phyloP scores from a whole-genome alignment of 352 stramenopile species.

The Phytophthora pseudosyringae region DNA sequence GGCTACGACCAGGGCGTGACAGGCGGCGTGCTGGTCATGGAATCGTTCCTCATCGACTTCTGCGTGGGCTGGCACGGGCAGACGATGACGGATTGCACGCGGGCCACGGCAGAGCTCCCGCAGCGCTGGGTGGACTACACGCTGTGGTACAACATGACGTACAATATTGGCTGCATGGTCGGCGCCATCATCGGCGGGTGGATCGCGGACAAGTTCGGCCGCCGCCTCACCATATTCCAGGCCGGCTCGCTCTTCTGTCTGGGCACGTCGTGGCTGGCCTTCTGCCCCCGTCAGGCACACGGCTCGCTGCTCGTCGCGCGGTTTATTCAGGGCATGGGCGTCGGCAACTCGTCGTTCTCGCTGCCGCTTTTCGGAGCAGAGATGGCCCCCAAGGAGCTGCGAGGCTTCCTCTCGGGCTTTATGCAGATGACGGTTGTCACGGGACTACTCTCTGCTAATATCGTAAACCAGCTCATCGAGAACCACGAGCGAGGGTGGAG shows the following conservation, averaged over 20 bases:
- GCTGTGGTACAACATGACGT: conserved; percentile 62
- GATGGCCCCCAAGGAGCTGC: conserved; percentile 67
- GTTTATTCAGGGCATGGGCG: conserved; percentile 51
- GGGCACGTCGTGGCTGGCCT: conserved; percentile 47
- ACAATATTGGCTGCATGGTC: conserved; percentile 60
- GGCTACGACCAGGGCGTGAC: conserved; percentile 50
- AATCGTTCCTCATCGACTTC: conserved; percentile 59
- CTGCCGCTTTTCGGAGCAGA: conserved; percentile 61
- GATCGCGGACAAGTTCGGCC: conserved; percentile 51
- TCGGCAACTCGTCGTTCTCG: conserved; percentile 63
- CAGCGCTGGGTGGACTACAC: conserved; percentile 58
- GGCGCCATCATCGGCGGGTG: conserved; percentile 44
- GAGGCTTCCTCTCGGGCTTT: conserved; percentile 64
- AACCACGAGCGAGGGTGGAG: conserved; percentile 45
- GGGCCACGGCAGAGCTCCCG: conserved; percentile 34
- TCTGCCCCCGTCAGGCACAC: conserved; percentile 41
- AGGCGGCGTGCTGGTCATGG: conserved; percentile 47
- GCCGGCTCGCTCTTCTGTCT: conserved; percentile 49
- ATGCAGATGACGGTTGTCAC: conserved; percentile 72
- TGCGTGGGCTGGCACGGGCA: conserved; percentile 51
- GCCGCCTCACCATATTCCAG: conserved; percentile 50
- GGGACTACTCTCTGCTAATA: conserved; percentile 50
- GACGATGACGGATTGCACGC: conserved; percentile 46
- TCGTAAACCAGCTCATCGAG: conserved; percentile 51
- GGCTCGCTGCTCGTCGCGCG: conserved; percentile 41